Percentiles rank a stretch among this genome's conserved stretches.
phyloP scores from a whole-genome alignment of 2,329 filamentous ascomycete genomes.

The Cytospora leucostoma region DNA sequence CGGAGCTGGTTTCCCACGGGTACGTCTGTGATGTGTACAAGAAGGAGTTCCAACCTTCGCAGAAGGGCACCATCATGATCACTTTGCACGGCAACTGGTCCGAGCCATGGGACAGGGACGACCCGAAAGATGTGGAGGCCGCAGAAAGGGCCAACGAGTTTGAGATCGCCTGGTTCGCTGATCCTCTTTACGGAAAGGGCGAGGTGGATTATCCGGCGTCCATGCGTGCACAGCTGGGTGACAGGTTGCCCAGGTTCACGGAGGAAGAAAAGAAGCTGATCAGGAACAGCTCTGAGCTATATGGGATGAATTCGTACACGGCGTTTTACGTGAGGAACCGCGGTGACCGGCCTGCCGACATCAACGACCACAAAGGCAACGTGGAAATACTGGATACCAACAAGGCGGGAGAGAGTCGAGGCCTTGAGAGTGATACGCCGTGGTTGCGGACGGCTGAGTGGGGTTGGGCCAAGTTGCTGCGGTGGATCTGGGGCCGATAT shows the following conservation, averaged over 20 bases:
- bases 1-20: constrained; percentile 42
- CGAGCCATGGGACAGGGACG: constrained; percentile 42
- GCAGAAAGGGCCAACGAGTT: constrained; percentile 45
- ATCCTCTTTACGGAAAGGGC: constrained; percentile 41
- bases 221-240: constrained; percentile 43
- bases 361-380: constrained; percentile 45
- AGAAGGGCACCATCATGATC: constrained; percentile 44
- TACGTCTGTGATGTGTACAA: constrained; percentile 42
- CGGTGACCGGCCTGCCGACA: constrained; percentile 37
- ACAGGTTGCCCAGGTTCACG: constrained; percentile 41
- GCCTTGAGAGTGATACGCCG: constrained; percentile 41
- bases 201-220: constrained; percentile 43
- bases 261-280: constrained; percentile 43
- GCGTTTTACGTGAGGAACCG: constrained; percentile 42
- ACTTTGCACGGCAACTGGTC: constrained; percentile 46
- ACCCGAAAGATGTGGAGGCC: constrained; percentile 40
- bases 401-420: constrained; percentile 37
- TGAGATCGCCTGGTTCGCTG: constrained; percentile 46
- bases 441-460: constrained; percentile 44
- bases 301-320: constrained; percentile 48
- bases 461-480: constrained; percentile 42
- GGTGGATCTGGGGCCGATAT: constrained; percentile 45
- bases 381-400: constrained; percentile 41
- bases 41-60: constrained; percentile 40
- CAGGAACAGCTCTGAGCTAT: constrained; percentile 41